Base-by-base conservation (phyloP, 1,139 yeast genomes). In the Pichia sp. region DNA sequence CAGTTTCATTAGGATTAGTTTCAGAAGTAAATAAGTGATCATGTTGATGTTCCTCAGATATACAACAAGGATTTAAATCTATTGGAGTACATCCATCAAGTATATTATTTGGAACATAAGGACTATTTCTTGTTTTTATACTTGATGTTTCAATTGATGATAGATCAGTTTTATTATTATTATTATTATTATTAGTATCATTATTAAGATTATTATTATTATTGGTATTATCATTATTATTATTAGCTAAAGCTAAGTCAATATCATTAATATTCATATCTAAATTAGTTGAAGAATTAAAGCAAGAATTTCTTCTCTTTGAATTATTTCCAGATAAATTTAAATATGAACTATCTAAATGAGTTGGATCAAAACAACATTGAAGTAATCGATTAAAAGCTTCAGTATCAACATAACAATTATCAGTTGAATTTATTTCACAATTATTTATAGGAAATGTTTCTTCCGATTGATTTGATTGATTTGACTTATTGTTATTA, bases 291-390 rank as follows among this genome's bases (percentile, higher is more conserved):
- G 20, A 31, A 20, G 33, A 31, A 9, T 16, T 31, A 11, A 20
- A 20, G 6, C 33, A 20, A 6, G 7, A 3, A 1, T 23, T 20
- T 31, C 24, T 20, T 20, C 6, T 31, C 20, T 31, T 31, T 9
- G 33, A 6, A 16, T 16, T 16, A 16, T 16, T 16, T 16, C 16
- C 16, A 16, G 16, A 16, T 16, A 16, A 16, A 16, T 16, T 16
- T 3, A 26, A n/a, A 30, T n/a, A 6, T 12, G 35, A 32, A 26
- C 22, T 5, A 25, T 30, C 30, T 11, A 58, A 35, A 49, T 57
- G 60, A 0, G 57, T 47, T 3, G 61, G 58, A 39, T 59, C 63
- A 39, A 57, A 56, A 43, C 61, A 58, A 39, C 63, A 59, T 37
- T 55, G 49, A 20, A 58, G 41, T 16, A 58, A 47, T 25, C 58